Evolutionary conservation across 2,329 filamentous ascomycete genomes (phyloP).

Genomic region (Cercospora berteroae): DNA sequence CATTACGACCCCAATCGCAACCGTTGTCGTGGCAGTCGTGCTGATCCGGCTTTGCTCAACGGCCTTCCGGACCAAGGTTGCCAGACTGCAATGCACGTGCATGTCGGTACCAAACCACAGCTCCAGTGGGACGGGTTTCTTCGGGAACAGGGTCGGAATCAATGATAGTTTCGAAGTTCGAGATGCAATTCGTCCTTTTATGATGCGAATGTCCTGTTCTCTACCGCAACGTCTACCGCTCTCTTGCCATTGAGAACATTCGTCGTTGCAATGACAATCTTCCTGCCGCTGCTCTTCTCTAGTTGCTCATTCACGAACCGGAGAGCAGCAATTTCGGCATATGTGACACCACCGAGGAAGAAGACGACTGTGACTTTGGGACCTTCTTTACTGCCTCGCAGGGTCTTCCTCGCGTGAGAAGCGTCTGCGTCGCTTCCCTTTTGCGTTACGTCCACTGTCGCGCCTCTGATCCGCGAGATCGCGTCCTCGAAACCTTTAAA

Average conservation of each 20-base stretch:
- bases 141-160: background rate
- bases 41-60: background rate
- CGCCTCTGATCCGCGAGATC: constrained; percentile 80
- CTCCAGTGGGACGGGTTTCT: background rate
- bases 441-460: constrained; percentile 88
- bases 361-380: constrained; percentile 89
- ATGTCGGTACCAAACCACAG: background rate
- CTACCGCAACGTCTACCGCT: constrained; percentile 69
- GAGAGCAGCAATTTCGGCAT: constrained; percentile 91
- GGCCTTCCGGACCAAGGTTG: background rate
- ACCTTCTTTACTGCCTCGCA: constrained; percentile 65
- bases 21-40: background rate
- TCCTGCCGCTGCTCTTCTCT: constrained; percentile 57
- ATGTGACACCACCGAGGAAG: constrained; percentile 94
- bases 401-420: constrained; percentile 71
- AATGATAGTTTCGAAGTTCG: background rate
- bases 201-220: constrained; percentile 32
- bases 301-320: constrained; percentile 79
- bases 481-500: constrained; percentile 94
- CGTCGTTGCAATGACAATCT: constrained; percentile 89
- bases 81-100: background rate
- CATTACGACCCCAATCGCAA: background rate
- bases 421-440: constrained; percentile 90
- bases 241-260: constrained; percentile 84
- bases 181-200: background rate